Percentiles rank a stretch among this genome's conserved stretches.
Evolutionary conservation across 1,284 basidiomycete genomes (phyloP).

Genomic region (Exobasidium rhododendri): DNA sequence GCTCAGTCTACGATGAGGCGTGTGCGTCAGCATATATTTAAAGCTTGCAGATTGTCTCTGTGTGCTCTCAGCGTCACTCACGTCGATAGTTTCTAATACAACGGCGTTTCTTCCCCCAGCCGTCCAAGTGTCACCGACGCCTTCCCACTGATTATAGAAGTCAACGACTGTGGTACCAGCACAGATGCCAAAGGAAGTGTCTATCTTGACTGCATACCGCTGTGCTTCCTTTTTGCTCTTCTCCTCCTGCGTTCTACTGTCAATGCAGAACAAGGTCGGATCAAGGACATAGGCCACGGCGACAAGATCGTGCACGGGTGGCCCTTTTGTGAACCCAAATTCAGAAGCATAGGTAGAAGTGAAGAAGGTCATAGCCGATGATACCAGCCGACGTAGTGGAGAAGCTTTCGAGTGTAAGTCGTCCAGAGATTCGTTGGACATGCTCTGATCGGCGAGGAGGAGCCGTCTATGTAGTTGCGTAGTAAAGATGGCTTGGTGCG

Average conservation of each 20-base stretch:
- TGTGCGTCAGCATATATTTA: too few relatives aligned
- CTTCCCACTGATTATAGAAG: constrained; percentile 25
- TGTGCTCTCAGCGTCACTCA: too few relatives aligned
- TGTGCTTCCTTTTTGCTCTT: constrained; percentile 5
- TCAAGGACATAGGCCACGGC: constrained; percentile 44
- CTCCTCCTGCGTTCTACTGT: not conserved
- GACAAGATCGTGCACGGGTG: constrained; percentile 46
- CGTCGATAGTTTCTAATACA: constrained; percentile 41
- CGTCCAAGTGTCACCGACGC: constrained; percentile 29
- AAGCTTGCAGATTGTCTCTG: too few relatives aligned
- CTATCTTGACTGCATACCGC: constrained; percentile 39
- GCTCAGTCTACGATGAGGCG: too few relatives aligned
- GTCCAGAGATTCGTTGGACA: constrained; percentile 18
- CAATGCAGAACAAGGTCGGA: constrained; percentile 33
- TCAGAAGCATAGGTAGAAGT: constrained; percentile 34
- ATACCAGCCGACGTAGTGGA: constrained; percentile 25
- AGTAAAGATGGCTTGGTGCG: constrained; percentile 28
- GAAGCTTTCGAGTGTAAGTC: not conserved
- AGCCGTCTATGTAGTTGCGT: not conserved
- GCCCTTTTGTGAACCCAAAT: constrained; percentile 41
- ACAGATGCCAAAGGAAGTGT: constrained; percentile 30
- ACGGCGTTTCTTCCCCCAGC: constrained; percentile 38
- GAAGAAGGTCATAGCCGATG: constrained; percentile 41
- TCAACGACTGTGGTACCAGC: constrained; percentile 45
- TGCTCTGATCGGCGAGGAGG: not conserved